Conservation (phyloP, 2,329 filamentous ascomycete genomes). For the Mollisia scopiformis region DNA sequence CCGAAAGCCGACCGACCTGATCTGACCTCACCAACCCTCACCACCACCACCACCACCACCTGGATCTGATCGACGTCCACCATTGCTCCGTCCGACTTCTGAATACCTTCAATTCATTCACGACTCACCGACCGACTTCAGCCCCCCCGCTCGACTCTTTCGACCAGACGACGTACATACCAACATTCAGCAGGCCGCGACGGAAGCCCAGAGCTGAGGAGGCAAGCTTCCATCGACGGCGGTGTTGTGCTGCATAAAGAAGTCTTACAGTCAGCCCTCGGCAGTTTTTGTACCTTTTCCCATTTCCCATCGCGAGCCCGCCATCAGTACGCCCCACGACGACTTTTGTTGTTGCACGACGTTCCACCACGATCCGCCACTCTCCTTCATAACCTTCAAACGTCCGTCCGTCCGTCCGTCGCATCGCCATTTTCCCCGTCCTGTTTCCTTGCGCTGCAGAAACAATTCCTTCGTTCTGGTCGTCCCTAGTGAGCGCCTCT, state of each 20-base stretch:
- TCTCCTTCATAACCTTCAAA: background rate
- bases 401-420: background rate
- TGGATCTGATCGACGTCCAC: slow-evolving; percentile 7
- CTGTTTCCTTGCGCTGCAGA: background rate
- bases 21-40: no score
- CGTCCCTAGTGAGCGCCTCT: slow-evolving; percentile 1
- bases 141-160: background rate
- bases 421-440: background rate
- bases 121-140: background rate
- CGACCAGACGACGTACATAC: background rate
- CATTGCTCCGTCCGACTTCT: background rate
- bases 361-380: background rate
- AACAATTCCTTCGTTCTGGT: background rate
- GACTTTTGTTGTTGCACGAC: background rate
- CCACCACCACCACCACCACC: no score
- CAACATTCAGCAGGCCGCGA: background rate
- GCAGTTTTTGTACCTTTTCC: background rate
- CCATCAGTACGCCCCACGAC: background rate
- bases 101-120: background rate
- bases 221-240: background rate
- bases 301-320: background rate
- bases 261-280: slow-evolving; percentile 4
- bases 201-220: slow-evolving; percentile 1
- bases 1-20: slow-evolving; percentile 2
- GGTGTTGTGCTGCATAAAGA: slow-evolving; percentile 4